These are phyloP conservation scores for Spathaspora boniae DNA, from an alignment of 805 yeast genomes.

Conservation along the genomic window DNA sequence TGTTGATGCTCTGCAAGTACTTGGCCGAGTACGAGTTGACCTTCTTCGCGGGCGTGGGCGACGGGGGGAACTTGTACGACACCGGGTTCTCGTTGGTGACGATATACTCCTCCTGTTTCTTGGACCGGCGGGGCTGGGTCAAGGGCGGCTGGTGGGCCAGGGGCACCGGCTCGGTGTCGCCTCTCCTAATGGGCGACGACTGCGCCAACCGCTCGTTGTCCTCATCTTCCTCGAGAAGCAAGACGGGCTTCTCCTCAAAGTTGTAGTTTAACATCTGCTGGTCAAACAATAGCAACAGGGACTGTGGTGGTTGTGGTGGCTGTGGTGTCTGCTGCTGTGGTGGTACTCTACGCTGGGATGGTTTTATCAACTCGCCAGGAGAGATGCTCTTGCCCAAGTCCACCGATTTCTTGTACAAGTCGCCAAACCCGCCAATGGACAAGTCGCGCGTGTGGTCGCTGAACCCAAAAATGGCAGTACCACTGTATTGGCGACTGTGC, in stretches of 20 bases:
- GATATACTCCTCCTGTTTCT: slow-evolving; percentile 40
- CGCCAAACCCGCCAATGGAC: slow-evolving; percentile 51
- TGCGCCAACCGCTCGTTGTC: slow-evolving; percentile 9
- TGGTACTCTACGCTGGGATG: neutral
- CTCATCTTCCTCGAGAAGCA: slow-evolving; percentile 28
- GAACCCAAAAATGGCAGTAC: slow-evolving; percentile 79
- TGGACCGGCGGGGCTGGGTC: slow-evolving; percentile 7
- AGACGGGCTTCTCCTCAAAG: slow-evolving; percentile 19
- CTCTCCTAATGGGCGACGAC: slow-evolving; percentile 6
- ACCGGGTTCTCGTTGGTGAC: slow-evolving; percentile 45
- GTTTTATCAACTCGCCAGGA: slow-evolving; percentile 25
- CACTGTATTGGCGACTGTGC: slow-evolving; percentile 66
- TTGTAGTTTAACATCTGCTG: slow-evolving; percentile 12
- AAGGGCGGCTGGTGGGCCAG: slow-evolving; percentile 8
- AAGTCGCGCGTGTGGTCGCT: slow-evolving; percentile 60
- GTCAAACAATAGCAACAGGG: too few relatives aligned
- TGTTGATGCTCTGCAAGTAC: slow-evolving; percentile 34
- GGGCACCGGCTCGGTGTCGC: slow-evolving; percentile 3
- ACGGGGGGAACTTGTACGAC: slow-evolving; percentile 57
- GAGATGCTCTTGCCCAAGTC: slow-evolving; percentile 30
- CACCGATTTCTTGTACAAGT: slow-evolving; percentile 17
- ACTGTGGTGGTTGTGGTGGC: too few relatives aligned
- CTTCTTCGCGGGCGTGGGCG: slow-evolving; percentile 24
- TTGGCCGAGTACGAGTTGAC: slow-evolving; percentile 37
- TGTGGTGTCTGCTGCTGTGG: too few relatives aligned